Evolutionary conservation across 106 monocot genomes (phyloP).

Genomic region (Agapanthus africanus): DNA sequence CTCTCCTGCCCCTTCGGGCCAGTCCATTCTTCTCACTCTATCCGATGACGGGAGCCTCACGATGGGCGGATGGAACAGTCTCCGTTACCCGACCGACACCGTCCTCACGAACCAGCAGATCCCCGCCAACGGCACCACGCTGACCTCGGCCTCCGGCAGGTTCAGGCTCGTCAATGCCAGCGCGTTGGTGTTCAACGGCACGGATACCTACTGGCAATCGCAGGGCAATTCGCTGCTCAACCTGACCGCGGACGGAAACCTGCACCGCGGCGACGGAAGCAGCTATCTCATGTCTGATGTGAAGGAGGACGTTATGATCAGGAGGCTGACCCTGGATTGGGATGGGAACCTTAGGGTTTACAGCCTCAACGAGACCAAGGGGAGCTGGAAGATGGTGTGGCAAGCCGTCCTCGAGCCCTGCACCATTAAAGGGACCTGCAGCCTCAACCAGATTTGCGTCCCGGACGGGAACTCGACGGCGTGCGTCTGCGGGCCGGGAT

Average conservation of each 20-base stretch:
- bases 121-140: neutral
- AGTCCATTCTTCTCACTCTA: conserved; percentile 3
- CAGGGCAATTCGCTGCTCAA: neutral
- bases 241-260: conserved; percentile 24
- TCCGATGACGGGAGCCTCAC: conserved; percentile 19
- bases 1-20: conserved; percentile 24
- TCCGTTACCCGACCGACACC: conserved; percentile 34
- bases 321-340: conserved; percentile 40
- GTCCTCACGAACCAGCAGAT: conserved; percentile 38
- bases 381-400: conserved; percentile 50
- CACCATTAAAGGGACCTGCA: conserved; percentile 41
- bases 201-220: conserved; percentile 10
- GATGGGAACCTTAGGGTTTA: conserved; percentile 54
- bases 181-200: conserved; percentile 13
- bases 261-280: neutral
- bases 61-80: conserved; percentile 40
- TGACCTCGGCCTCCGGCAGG: conserved; percentile 5
- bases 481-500: conserved; percentile 63
- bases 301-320: conserved; percentile 1
- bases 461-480: conserved; percentile 12
- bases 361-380: conserved; percentile 27
- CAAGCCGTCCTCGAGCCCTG: conserved; percentile 41
- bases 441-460: conserved; percentile 28
- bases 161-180: conserved; percentile 27
- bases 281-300: neutral